Conservation (phyloP, 1,284 basidiomycete genomes). For the Sporisorium reilianum region DNA sequence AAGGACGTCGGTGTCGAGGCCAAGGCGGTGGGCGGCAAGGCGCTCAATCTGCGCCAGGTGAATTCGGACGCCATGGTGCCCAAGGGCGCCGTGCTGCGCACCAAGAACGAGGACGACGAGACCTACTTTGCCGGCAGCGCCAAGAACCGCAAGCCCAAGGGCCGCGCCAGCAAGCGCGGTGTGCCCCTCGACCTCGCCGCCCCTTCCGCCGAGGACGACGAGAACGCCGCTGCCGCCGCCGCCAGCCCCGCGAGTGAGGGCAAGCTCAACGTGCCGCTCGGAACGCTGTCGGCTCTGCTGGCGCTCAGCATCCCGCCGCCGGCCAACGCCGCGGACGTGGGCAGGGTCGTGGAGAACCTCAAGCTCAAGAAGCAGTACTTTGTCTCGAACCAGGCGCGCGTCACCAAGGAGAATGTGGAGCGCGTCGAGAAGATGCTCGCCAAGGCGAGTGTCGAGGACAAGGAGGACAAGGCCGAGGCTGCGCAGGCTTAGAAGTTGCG, state of each 20-base stretch:
- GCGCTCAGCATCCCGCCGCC: constrained; percentile 91
- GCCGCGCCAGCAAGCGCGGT: constrained; percentile 51
- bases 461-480: constrained; percentile 12
- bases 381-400: constrained; percentile 75
- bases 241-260: constrained; percentile 62
- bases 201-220: constrained; percentile 20
- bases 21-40: constrained; percentile 73
- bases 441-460: constrained; percentile 32
- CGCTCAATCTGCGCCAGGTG: constrained; percentile 86
- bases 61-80: constrained; percentile 74
- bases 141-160: constrained; percentile 77
- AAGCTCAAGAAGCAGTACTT: constrained; percentile 96
- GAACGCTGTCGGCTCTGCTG: constrained; percentile 87
- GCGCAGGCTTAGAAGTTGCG: constrained; percentile 6
- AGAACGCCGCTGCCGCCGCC: constrained; percentile 43
- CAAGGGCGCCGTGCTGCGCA: constrained; percentile 78
- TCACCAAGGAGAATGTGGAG: constrained; percentile 70
- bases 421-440: constrained; percentile 63
- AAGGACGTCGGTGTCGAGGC: constrained; percentile 69
- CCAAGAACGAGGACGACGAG: constrained; percentile 81
- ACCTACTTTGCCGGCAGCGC: constrained; percentile 82
- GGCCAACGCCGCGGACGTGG: constrained; percentile 80
- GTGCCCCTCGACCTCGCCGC: constrained; percentile 47
- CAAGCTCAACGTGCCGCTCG: constrained; percentile 82
- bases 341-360: constrained; percentile 87